Conservation (phyloP, 163 green algal genomes). For the Chloromonas sp. region DNA sequence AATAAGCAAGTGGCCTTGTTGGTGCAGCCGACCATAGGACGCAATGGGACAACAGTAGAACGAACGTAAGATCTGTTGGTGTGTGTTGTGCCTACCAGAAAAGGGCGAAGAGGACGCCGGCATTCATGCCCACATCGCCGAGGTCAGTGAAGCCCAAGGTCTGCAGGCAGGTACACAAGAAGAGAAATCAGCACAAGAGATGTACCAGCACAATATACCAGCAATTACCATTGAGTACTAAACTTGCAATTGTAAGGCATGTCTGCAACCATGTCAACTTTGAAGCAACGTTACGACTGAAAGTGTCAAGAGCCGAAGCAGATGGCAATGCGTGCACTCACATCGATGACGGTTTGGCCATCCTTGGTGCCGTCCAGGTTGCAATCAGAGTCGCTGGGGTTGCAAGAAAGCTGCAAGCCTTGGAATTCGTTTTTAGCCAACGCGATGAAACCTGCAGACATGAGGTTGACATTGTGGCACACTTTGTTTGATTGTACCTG, state of each 20-base stretch:
- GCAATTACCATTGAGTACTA: neutral
- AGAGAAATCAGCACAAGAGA: neutral
- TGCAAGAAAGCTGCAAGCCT: conserved; percentile 17
- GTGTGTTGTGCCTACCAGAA: neutral
- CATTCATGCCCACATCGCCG: conserved; percentile 12
- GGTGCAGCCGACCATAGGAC: too few species aligned
- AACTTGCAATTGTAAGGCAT: neutral
- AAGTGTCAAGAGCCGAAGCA: neutral
- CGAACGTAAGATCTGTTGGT: neutral
- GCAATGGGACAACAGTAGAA: too few species aligned
- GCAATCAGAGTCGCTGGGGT: neutral
- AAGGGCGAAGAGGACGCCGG: conserved; percentile 17
- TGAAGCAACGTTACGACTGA: neutral
- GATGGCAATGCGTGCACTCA: neutral
- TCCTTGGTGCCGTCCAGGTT: neutral
- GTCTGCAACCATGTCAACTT: neutral
- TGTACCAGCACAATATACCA: neutral
- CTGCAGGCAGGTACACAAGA: neutral
- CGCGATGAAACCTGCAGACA: conserved; percentile 12
- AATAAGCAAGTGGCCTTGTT: too few species aligned
- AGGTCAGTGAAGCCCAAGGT: conserved; percentile 14
- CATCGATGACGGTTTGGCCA: neutral
- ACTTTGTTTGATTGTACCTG: too few species aligned
- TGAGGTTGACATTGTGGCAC: too few species aligned
- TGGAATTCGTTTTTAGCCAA: conserved; percentile 34